Conservation (phyloP, 2,329 filamentous ascomycete species). For the Xylaria sp. region DNA sequence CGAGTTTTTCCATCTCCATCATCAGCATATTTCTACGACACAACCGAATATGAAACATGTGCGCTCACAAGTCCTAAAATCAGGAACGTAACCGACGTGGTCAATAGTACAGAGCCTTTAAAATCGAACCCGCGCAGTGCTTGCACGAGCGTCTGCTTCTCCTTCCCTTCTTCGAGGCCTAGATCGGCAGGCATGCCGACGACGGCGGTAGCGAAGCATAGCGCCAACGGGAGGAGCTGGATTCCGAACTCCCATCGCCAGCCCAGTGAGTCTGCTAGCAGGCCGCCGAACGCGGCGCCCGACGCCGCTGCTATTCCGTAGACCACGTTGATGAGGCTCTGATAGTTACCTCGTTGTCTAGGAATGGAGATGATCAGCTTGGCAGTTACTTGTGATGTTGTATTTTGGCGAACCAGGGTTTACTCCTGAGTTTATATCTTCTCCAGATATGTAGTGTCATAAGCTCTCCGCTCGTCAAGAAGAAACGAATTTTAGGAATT, state of each 20-base stretch:
- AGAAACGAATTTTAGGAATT: no score
- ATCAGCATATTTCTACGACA: conserved; percentile 9
- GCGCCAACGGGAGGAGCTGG: conserved; percentile 63
- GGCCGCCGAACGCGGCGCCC: conserved; percentile 75
- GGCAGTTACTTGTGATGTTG: background rate
- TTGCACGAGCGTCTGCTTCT: conserved; percentile 55
- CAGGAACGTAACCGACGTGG: conserved; percentile 63
- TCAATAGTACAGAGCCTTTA: conserved; percentile 64
- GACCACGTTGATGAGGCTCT: conserved; percentile 74
- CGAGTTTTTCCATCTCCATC: background rate
- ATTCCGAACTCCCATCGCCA: conserved; percentile 79
- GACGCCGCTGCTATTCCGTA: conserved; percentile 68
- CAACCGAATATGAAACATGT: background rate
- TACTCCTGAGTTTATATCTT: background rate
- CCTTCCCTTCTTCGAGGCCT: conserved; percentile 57
- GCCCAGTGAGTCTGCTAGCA: conserved; percentile 74
- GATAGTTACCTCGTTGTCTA: conserved; percentile 73
- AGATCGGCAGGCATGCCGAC: conserved; percentile 63
- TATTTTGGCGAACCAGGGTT: background rate
- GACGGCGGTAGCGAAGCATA: conserved; percentile 58
- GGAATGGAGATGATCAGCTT: background rate
- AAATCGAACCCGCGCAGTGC: conserved; percentile 68
- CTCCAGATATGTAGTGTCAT: no score
- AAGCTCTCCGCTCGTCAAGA: no score
- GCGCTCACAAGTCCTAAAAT: conserved; percentile 66